Evolutionary conservation across 2,329 filamentous ascomycete species (phyloP), one percentile per base, ranked within the genome.

Genomic region (Epichloe baconii): DNA sequence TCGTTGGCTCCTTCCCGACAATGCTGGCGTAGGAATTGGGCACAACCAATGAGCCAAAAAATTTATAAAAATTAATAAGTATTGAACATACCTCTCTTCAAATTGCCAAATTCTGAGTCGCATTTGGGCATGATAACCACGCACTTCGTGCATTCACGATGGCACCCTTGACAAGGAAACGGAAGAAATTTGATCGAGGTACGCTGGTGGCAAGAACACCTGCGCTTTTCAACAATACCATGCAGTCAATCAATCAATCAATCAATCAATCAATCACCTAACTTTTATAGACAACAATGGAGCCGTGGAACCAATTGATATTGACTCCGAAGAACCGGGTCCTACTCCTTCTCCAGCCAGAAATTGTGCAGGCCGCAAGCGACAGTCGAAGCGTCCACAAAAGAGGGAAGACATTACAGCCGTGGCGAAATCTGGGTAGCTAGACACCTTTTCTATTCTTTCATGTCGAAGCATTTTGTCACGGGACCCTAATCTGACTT

Each of bases 91-190:
- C 12, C 12, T 14, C 2, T 37, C 21, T 5, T 3, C n/a, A 21
- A 36, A 17, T n/a, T 37, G 31, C 10, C 31, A 10, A 47, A 2
- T 34, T 38, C 8, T 8, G 36, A 14, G 6, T 12, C 4, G 19
- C 17, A 36, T 34, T 40, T 10, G 11, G 17, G 40, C 12, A 23
- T 21, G 2, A 42, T 3, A 23, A 3, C 21, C 26, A 42, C 8
- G 17, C 41, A 17, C 6, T 44, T 35, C 36, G n/a, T 10, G 7
- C 37, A 38, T 34, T 12, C 26, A 31, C 17, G 4, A 66, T 66
- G 64, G 56, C 63, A 5, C 57, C 60, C 14, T 53, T 46, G 46
- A 58, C 58, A 11, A 53, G 59, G n/a, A 65, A 63, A 42, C 60
- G 61, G 51, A 64, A 57, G 31, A 43, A 40, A 6, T 56, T 57